Percentiles rank a stretch among this genome's conserved stretches.
These are phyloP conservation scores for Saccharomyces hybrid DNA, from an alignment of 1,139 yeast genomes.

Conservation along the genomic window DNA sequence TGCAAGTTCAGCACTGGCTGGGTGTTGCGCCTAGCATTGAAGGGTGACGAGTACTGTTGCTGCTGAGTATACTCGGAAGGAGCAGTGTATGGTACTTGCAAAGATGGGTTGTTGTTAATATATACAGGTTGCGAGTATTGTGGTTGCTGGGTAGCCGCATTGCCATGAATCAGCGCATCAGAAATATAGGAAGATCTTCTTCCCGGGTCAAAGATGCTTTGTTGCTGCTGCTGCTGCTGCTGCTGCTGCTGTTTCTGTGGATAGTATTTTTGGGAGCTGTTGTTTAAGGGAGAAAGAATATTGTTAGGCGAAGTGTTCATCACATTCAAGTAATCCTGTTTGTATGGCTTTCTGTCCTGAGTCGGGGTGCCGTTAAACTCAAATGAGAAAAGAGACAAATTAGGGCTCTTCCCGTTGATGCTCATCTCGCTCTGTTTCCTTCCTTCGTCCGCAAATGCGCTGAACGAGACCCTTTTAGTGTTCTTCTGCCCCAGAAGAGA, in stretches of 20 bases:
- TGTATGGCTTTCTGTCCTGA: not conserved
- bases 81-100: not conserved
- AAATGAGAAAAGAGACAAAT: not conserved
- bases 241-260: not conserved
- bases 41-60: not conserved
- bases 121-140: not conserved
- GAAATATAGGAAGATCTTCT: constrained; percentile 31
- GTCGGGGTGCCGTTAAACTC: not conserved
- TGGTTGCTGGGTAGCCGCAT: not conserved
- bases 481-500: not conserved
- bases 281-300: not conserved
- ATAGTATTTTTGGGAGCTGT: not conserved
- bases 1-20: constrained; percentile 5
- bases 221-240: not conserved
- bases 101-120: not conserved
- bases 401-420: not conserved
- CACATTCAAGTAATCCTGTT: not conserved
- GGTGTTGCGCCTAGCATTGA: constrained; percentile 7
- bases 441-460: not conserved
- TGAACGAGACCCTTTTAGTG: not conserved
- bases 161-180: constrained; percentile 24
- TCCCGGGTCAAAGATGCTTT: constrained; percentile 8
- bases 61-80: not conserved
- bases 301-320: not conserved
- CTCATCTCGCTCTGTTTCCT: not conserved